Evolutionary conservation across 2,329 filamentous ascomycete species (phyloP).

Genomic region (Amauroascus verrucosus): DNA sequence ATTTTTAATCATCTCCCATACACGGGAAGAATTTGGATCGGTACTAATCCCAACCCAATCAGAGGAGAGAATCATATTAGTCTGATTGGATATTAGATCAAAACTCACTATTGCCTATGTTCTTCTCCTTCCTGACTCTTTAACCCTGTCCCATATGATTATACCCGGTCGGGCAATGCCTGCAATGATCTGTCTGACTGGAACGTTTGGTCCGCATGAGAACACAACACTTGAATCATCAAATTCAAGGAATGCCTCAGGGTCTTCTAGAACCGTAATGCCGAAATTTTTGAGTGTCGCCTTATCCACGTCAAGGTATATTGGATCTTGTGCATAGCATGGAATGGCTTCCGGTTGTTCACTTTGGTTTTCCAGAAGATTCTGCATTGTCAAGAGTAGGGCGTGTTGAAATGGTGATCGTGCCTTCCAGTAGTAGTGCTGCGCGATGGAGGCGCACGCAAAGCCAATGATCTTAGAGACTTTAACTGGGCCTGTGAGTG

Average conservation of each 20-base stretch:
- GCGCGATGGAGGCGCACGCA: conserved; percentile 6
- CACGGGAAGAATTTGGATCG: conserved; percentile 12
- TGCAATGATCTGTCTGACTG: conserved; percentile 32
- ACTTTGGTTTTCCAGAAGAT: conserved; percentile 14
- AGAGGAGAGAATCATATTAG: background rate
- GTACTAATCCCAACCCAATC: background rate
- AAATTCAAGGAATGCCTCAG: conserved; percentile 30
- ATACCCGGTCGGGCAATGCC: conserved; percentile 30
- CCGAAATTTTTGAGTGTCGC: conserved; percentile 17
- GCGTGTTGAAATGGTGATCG: conserved; percentile 20
- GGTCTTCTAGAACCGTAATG: conserved; percentile 22
- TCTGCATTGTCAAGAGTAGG: conserved; percentile 19
- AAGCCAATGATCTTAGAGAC: conserved; percentile 14
- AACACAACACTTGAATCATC: conserved; percentile 33
- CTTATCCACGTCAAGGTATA: conserved; percentile 19
- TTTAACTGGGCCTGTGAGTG: background rate
- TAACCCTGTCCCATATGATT: conserved; percentile 23
- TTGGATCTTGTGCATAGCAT: conserved; percentile 25
- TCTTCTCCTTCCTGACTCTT: background rate
- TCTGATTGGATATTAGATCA: background rate
- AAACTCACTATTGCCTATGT: background rate
- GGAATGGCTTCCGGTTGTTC: conserved; percentile 6
- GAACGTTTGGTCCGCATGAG: conserved; percentile 25
- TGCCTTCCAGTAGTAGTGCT: background rate
- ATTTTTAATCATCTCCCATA: background rate